Evolutionary conservation across 1,139 yeast genomes (phyloP).

Genomic region (Pichia sp.): DNA sequence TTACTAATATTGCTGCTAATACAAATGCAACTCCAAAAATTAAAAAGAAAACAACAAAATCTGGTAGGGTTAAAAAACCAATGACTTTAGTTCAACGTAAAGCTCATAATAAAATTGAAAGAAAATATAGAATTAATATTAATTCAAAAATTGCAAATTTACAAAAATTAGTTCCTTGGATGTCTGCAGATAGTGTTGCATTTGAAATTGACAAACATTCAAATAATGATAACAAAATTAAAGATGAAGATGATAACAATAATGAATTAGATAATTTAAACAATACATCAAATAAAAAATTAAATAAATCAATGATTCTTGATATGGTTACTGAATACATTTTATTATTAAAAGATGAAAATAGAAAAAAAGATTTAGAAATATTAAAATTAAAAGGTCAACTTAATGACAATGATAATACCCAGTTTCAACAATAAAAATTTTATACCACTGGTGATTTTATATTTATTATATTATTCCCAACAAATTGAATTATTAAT

Average conservation of each 20-base stretch:
- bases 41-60: conserved; percentile 1
- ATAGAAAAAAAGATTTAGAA: conserved; percentile 23
- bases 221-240: neutral
- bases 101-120: conserved; percentile 67
- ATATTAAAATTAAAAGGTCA: conserved; percentile 4
- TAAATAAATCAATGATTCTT: conserved; percentile 59
- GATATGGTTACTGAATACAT: conserved; percentile 64
- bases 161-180: conserved; percentile 61
- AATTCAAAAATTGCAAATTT: conserved; percentile 65
- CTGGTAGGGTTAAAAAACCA: conserved; percentile 22
- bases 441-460: too few species aligned
- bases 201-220: conserved; percentile 39
- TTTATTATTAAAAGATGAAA: conserved; percentile 42
- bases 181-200: conserved; percentile 52
- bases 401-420: neutral
- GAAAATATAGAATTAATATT: conserved; percentile 65
- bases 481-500: too few species aligned
- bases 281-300: conserved; percentile 27
- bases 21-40: neutral
- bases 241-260: neutral
- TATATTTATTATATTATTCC: too few species aligned
- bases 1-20: too few species aligned
- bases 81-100: conserved; percentile 45
- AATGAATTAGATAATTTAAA: neutral
- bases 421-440: too few species aligned